Evolutionary conservation across 2,329 filamentous ascomycete species (phyloP), one percentile per base, ranked within the genome.

Genomic region (Ramularia collo-cygni): DNA sequence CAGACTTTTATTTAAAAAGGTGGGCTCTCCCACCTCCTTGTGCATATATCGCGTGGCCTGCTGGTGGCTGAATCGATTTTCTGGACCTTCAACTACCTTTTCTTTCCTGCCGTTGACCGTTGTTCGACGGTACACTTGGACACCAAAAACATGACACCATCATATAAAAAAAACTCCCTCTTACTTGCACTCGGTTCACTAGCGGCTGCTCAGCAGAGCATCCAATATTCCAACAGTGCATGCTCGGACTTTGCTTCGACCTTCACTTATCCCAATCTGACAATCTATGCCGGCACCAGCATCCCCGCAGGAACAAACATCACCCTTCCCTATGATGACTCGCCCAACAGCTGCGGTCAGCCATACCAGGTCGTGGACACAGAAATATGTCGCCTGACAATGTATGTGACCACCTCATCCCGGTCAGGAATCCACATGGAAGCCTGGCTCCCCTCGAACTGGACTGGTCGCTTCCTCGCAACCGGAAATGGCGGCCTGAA

Each of bases 361-460:
- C 33, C 54, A n/a, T 51, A 40, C 34, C 56, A 61, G 30, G 37
- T 57, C 30, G 56, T 64, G 1, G 44, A 58, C 8, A 56, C 57
- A 4, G 63, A 69, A 42, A 52, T 66, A 4, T 68, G 66, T 45
- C 60, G 66, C 7, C 49, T 68, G n/a, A 53, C 57, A 3, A 57
- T 67, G 32, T 57, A 64, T 34, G 63, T 67, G 3, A 51, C 61
- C 7, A 68, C 66, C 1, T 63, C 61, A 4, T 52, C 57, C 16
- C 55, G 59, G 28, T 66, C 61, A 12, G 64, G 63, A 8, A 64
- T 69, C 42, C 62, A 54, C 6, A 61, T 69, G 54, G 67, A 70
- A 50, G 62, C 65, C 9, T 70, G 66, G 66, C 49, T 70, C 15
- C 67, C 67, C 10, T 55, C 52, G 3, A 61, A 61, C 34, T 66